These are phyloP conservation scores for Marasmius sp. DNA, from an alignment of 1,284 basidiomycete species.

Conservation along the genomic window DNA sequence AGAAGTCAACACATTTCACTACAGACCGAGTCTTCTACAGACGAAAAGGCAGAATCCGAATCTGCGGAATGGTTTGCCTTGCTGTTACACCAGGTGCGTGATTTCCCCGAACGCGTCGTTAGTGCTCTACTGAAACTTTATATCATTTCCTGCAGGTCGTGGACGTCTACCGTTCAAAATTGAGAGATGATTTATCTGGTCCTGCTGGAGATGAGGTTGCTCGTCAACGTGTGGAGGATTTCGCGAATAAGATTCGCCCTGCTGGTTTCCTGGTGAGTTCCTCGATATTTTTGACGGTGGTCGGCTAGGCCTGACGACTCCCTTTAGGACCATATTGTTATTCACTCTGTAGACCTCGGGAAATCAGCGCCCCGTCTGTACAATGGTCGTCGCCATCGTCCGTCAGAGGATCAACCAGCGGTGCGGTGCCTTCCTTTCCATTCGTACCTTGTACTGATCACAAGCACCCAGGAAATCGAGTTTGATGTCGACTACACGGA, in stretches of 20 bases:
- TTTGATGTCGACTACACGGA: conserved; percentile 72
- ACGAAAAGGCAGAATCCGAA: conserved; percentile 37
- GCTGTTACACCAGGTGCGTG: conserved; percentile 60
- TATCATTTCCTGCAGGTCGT: conserved; percentile 45
- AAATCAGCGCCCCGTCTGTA: conserved; percentile 64
- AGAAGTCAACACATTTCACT: conserved; percentile 32
- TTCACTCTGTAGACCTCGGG: conserved; percentile 75
- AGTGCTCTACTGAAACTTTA: conserved; percentile 3
- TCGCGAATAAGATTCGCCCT: conserved; percentile 70
- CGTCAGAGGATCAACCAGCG: conserved; percentile 2
- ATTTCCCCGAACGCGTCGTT: background rate
- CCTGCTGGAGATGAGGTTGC: conserved; percentile 71
- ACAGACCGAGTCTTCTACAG: conserved; percentile 22
- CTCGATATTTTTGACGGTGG: background rate
- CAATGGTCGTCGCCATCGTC: conserved; percentile 49
- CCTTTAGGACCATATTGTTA: conserved; percentile 67
- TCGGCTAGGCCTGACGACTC: conserved; percentile 7
- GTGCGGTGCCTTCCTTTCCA: background rate
- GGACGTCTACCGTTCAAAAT: conserved; percentile 70
- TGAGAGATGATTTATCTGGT: conserved; percentile 60
- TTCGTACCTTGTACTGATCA: background rate
- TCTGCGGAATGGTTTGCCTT: conserved; percentile 78
- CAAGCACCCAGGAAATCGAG: conserved; percentile 46
- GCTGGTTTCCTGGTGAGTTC: conserved; percentile 60
- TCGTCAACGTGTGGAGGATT: conserved; percentile 66